These are phyloP conservation scores for Kodamaea jinghongensis DNA, from an alignment of 805 yeast species.

Conservation along the genomic window DNA sequence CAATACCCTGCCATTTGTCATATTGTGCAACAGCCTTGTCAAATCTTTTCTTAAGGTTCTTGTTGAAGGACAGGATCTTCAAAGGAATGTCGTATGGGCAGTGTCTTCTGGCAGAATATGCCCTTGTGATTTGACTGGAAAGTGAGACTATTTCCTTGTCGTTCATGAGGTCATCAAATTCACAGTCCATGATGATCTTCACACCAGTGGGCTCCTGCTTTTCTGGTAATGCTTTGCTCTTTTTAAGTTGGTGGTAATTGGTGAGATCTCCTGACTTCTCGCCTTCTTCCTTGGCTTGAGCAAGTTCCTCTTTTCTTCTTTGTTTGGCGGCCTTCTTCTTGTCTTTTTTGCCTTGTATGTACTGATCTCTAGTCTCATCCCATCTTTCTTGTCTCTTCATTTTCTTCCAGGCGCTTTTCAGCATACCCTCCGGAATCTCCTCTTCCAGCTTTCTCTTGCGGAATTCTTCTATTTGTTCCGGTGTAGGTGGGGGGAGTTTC, in stretches of 20 bases:
- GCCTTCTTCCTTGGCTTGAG: constrained; percentile 12
- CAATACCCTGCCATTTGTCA: constrained; percentile 64
- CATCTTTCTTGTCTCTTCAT: constrained; percentile 54
- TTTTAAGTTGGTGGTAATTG: constrained; percentile 25
- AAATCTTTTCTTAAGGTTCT: constrained; percentile 64
- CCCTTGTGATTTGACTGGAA: constrained; percentile 75
- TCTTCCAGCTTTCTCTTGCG: constrained; percentile 11
- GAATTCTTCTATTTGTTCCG: constrained; percentile 14
- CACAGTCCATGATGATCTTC: constrained; percentile 77
- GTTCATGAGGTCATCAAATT: constrained; percentile 85
- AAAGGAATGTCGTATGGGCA: constrained; percentile 58
- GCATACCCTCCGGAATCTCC: constrained; percentile 80
- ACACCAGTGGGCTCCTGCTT: constrained; percentile 51
- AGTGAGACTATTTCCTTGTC: constrained; percentile 68
- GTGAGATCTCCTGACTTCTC: constrained; percentile 26
- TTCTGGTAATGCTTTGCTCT: constrained; percentile 34
- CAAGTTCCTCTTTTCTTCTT: constrained; percentile 22
- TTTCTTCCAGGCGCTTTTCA: constrained; percentile 81
- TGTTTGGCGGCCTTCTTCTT: constrained; percentile 41
- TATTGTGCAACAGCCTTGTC: constrained; percentile 60
- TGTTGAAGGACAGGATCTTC: constrained; percentile 61
- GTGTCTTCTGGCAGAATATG: constrained; percentile 74
- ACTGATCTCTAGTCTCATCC: constrained; percentile 64
- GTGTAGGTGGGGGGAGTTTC: constrained; percentile 11
- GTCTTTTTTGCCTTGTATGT: constrained; percentile 53